Evolutionary conservation across 2,329 filamentous ascomycete species (phyloP).

Genomic region (Periglandula ipomoeae): DNA sequence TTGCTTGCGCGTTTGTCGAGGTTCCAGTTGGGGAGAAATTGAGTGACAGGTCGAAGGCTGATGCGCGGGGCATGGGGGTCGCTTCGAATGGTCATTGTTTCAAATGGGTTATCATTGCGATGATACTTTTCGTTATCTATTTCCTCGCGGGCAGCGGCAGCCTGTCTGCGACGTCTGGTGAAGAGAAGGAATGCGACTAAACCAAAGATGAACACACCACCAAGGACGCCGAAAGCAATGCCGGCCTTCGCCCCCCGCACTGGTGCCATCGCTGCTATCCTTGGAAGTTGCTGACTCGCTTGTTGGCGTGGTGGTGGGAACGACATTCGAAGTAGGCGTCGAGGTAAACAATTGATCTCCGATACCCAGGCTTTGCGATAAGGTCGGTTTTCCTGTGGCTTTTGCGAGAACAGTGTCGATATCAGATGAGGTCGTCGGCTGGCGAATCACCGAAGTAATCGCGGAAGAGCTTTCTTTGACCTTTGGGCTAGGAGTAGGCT

Average conservation of each 20-base stretch:
- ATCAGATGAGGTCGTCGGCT: slow-evolving; percentile 15
- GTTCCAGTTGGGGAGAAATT: slow-evolving; percentile 61
- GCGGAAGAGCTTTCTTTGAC: slow-evolving; percentile 10
- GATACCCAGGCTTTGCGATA: slow-evolving; percentile 6
- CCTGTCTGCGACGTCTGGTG: slow-evolving; percentile 60
- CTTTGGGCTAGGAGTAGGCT: slow-evolving; percentile 7
- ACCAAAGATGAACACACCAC: slow-evolving; percentile 56
- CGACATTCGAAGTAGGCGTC: slow-evolving; percentile 12
- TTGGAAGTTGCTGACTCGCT: slow-evolving; percentile 5
- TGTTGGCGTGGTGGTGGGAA: slow-evolving; percentile 14
- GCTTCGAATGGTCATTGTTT: slow-evolving; percentile 5
- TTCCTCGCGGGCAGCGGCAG: slow-evolving; percentile 34
- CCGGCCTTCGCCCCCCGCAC: slow-evolving; percentile 59
- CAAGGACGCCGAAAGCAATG: slow-evolving; percentile 72
- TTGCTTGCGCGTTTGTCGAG: slow-evolving; percentile 42
- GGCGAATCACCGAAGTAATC: slow-evolving; percentile 18
- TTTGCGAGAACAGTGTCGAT: slow-evolving; percentile 21
- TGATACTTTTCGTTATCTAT: slow-evolving; percentile 57
- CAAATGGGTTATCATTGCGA: slow-evolving; percentile 20
- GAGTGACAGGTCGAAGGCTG: slow-evolving; percentile 74
- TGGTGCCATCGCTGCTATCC: slow-evolving; percentile 13
- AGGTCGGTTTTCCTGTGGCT: slow-evolving; percentile 16
- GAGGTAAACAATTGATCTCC: slow-evolving; percentile 9
- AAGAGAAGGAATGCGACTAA: slow-evolving; percentile 64
- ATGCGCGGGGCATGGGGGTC: slow-evolving; percentile 62